phyloP scores from a whole-genome alignment of 1,284 basidiomycete genomes.

The Cerioporus squamosus region DNA sequence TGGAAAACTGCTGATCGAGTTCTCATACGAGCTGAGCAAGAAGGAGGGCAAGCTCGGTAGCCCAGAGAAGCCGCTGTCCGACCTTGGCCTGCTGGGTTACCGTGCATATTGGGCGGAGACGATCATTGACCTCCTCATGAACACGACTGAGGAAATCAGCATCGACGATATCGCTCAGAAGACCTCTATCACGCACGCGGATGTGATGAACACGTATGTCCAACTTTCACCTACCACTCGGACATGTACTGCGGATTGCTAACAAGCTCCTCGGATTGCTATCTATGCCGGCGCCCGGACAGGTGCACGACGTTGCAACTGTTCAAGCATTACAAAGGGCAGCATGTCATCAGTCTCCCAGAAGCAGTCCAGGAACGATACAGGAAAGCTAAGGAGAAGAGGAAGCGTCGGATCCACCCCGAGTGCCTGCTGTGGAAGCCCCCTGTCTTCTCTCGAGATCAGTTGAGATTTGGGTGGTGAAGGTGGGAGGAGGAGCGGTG shows the following conservation, averaged over 20 bases:
- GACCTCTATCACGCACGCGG: slow-evolving; percentile 95
- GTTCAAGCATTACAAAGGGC: slow-evolving; percentile 96
- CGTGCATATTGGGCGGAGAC: slow-evolving; percentile 98
- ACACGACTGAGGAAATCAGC: slow-evolving; percentile 78
- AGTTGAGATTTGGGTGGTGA: slow-evolving; percentile 88
- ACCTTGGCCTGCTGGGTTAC: slow-evolving; percentile 93
- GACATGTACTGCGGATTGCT: slow-evolving; percentile 20
- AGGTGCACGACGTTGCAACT: slow-evolving; percentile 94
- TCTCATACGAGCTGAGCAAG: slow-evolving; percentile 98
- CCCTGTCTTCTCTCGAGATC: slow-evolving; percentile 88
- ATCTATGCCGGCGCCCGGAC: slow-evolving; percentile 10
- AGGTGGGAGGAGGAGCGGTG: not conserved
- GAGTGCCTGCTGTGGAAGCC: slow-evolving; percentile 92
- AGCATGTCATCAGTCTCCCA: slow-evolving; percentile 92
- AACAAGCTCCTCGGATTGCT: slow-evolving; percentile 15
- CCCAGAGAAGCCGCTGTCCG: slow-evolving; percentile 97
- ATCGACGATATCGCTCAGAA: slow-evolving; percentile 98
- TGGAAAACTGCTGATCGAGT: slow-evolving; percentile 96
- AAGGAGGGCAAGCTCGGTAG: slow-evolving; percentile 95
- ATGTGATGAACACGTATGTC: slow-evolving; percentile 97
- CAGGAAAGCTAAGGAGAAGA: slow-evolving; percentile 84
- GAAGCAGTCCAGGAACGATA: slow-evolving; percentile 92
- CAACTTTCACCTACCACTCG: slow-evolving; percentile 11
- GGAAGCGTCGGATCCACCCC: slow-evolving; percentile 80
- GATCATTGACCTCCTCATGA: slow-evolving; percentile 90